These are phyloP conservation scores for Grammothele lineata DNA, from an alignment of 768 basidiomycete genomes.

Conservation along the genomic window DNA sequence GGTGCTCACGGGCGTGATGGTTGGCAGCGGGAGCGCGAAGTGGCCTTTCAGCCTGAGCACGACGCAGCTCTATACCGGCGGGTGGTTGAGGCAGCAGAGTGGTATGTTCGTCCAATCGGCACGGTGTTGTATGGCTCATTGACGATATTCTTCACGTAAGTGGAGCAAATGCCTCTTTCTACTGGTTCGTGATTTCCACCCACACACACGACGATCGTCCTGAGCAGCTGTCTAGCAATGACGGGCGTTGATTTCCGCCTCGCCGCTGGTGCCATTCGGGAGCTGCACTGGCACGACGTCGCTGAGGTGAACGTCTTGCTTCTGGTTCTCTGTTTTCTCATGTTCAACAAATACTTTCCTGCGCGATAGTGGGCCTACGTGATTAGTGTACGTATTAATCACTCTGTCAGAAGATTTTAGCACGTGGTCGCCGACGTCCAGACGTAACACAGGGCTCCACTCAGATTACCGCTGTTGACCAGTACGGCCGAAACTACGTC, in stretches of 20 bases:
- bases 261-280: conserved; percentile 32
- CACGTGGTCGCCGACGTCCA: too few species aligned
- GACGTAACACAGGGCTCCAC: conserved; percentile 35
- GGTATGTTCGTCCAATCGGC: conserved; percentile 13
- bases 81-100: conserved; percentile 34
- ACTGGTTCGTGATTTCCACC: conserved; percentile 10
- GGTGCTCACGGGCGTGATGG: background rate
- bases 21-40: conserved; percentile 34
- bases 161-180: conserved; percentile 30
- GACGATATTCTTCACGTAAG: background rate
- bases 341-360: conserved; percentile 1
- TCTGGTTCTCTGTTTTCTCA: background rate
- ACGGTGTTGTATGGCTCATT: background rate
- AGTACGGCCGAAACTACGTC: conserved; percentile 44
- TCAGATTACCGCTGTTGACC: conserved; percentile 45
- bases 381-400: conserved; percentile 22
- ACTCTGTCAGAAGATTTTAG: too few species aligned
- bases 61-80: conserved; percentile 31
- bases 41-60: conserved; percentile 33
- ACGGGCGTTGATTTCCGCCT: conserved; percentile 34
- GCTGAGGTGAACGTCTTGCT: conserved; percentile 19
- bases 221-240: conserved; percentile 20
- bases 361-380: conserved; percentile 33
- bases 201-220: background rate
- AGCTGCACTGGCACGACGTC: conserved; percentile 35